A percentile compares a stretch with the other conserved stretches of the same genome.
Evolutionary conservation across 768 basidiomycete species (phyloP).

Genomic region (Phylloporus sp.): DNA sequence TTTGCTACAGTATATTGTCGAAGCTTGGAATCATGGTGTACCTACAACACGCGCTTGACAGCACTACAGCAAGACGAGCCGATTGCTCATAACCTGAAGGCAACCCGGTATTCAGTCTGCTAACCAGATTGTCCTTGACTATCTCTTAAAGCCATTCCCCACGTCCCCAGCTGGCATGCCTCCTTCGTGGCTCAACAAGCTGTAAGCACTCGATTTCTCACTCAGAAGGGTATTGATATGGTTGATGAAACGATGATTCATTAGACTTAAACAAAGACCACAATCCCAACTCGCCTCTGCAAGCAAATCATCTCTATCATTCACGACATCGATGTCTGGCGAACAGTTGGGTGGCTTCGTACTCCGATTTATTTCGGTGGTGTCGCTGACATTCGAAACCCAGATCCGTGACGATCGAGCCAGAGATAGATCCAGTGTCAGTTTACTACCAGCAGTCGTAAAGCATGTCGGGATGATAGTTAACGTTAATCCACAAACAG

Average conservation of each 20-base stretch:
- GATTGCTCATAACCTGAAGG: too few species aligned
- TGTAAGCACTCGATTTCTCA: neutral
- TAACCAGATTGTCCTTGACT: neutral
- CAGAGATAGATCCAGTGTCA: constrained; percentile 4
- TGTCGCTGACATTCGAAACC: neutral
- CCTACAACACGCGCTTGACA: neutral
- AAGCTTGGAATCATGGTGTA: neutral
- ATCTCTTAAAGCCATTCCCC: neutral
- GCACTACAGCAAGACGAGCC: neutral
- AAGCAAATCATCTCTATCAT: neutral
- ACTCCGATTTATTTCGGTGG: neutral
- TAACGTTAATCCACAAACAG: neutral
- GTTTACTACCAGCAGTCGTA: neutral
- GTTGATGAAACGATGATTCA: neutral
- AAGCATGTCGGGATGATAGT: neutral
- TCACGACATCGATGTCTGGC: neutral
- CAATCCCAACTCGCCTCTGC: neutral
- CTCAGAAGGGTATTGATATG: neutral
- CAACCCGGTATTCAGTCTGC: neutral
- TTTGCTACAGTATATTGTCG: too few species aligned
- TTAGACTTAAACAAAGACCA: constrained; percentile 1
- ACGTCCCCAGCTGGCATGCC: too few species aligned
- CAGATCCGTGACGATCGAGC: constrained; percentile 5
- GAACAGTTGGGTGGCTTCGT: constrained; percentile 12
- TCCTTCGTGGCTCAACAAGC: constrained; percentile 5